Base-by-base conservation (phyloP, 2,329 filamentous ascomycete species). In the Thermomyces lanuginosus region DNA sequence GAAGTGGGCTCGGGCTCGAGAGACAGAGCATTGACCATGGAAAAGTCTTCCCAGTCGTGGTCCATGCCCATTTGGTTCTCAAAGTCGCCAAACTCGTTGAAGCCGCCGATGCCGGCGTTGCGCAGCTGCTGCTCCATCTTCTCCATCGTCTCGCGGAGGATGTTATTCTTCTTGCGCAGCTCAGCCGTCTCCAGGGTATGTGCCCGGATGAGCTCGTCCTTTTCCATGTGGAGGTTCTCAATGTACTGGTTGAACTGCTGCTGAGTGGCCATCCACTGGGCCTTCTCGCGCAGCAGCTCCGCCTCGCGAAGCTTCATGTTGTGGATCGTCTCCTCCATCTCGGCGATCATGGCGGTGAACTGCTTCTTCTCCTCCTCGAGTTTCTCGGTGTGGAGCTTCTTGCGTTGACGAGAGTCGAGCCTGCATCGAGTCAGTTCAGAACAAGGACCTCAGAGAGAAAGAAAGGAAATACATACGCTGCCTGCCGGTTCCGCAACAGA, bases 341-440 rank as follows among this genome's bases (percentile, higher is more conserved):
- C 68, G 39, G 60, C 69, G 48, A 93, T 79, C 48, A 79, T 60
- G 41, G 70, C 68, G 30, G 76, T 79, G 61, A 72, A 91, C 32
- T 79, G 71, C 64, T 93, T 93, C 67, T 95, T 93, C 62, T 95
- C 86, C 53, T 89, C 78, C 55, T 95, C 89, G 23, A 95, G 71
- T 43, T 89, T 76, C 60, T 95, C 89, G 17, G 89, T 95, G 60
- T 95, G 86, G 58, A 82, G 78, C 70, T 95, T 95, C 68, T 95
- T 98, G 43, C 89, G 76, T 56, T 95, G 86, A 40, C 89, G 74
- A 22, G 89, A 95, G 59, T 95, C 86, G 43, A 98, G 77, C 40
- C 82, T 92, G 44, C 17, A 32, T 35, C 6, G 4, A 17, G 24
- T 24, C 9, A 3, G 8, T n/a, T 23, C 5, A 8, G 12, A 3